phyloP scores from a whole-genome alignment of 2,329 filamentous ascomycete genomes.

The Fusarium ambrosium region DNA sequence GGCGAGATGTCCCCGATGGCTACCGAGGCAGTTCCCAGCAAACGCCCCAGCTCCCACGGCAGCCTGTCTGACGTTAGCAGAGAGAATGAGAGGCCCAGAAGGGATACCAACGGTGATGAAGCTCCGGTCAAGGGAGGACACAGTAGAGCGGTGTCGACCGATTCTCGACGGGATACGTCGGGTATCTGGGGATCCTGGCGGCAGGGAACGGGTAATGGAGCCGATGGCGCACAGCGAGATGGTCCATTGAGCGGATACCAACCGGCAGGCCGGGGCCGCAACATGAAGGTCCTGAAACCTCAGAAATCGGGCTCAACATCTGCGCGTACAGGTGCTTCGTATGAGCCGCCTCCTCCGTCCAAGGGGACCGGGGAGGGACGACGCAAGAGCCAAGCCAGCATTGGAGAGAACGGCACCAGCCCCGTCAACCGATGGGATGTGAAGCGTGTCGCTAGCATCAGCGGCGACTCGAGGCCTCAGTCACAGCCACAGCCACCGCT shows the following conservation, averaged over 20 bases:
- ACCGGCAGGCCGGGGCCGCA: slow-evolving; percentile 73
- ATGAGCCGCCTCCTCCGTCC: slow-evolving; percentile 64
- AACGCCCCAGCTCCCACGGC: slow-evolving; percentile 52
- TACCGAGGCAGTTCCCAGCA: slow-evolving; percentile 52
- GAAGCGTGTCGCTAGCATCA: slow-evolving; percentile 64
- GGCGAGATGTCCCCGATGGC: slow-evolving; percentile 54
- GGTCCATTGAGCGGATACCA: slow-evolving; percentile 76
- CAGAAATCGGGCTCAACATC: slow-evolving; percentile 73
- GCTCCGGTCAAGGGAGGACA: slow-evolving; percentile 45
- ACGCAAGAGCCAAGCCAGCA: slow-evolving; percentile 65
- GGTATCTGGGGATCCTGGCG: slow-evolving; percentile 82
- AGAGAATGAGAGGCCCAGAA: slow-evolving; percentile 57
- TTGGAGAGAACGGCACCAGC: slow-evolving; percentile 47
- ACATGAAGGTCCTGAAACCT: slow-evolving; percentile 93
- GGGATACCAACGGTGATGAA: slow-evolving; percentile 41
- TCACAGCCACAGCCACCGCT: slow-evolving; percentile 47
- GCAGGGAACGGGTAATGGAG: slow-evolving; percentile 63
- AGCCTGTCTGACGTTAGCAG: slow-evolving; percentile 59
- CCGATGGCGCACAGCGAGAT: slow-evolving; percentile 67
- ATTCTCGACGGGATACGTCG: slow-evolving; percentile 61
- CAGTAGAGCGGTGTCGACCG: slow-evolving; percentile 42
- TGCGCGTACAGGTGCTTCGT: slow-evolving; percentile 63
- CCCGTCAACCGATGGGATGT: slow-evolving; percentile 64
- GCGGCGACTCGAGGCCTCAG: slow-evolving; percentile 54
- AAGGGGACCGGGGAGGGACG: slow-evolving; percentile 64